Percentiles rank a stretch among this genome's conserved stretches.
Evolutionary conservation across 108 stramenopile species (phyloP).

Genomic region (Epithemia pelagica): DNA sequence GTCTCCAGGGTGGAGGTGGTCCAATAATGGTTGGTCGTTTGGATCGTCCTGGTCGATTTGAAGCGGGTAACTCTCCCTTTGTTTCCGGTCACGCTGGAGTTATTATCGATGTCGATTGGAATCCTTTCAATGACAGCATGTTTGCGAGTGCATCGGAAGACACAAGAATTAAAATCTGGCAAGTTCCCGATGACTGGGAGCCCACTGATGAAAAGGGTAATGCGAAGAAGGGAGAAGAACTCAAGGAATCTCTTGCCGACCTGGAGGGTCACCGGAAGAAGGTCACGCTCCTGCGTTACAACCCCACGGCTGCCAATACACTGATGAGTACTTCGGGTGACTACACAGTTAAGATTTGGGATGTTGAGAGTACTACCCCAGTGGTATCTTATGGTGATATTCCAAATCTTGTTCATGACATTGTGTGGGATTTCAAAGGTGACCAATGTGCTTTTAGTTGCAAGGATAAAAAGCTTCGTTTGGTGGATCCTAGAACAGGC

Average conservation of each 20-base stretch:
- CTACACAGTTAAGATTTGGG: slow-evolving; percentile 94
- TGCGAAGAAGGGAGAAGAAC: slow-evolving; percentile 63
- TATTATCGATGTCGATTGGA: slow-evolving; percentile 96
- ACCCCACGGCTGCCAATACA: slow-evolving; percentile 91
- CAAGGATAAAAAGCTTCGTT: slow-evolving; percentile 94
- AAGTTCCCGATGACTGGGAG: slow-evolving; percentile 90
- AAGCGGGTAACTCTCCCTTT: slow-evolving; percentile 60
- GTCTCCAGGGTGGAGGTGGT: slow-evolving; percentile 92
- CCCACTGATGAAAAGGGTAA: slow-evolving; percentile 87
- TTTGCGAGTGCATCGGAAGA: slow-evolving; percentile 92
- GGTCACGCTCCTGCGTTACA: slow-evolving; percentile 88
- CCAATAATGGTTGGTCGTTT: slow-evolving; percentile 83
- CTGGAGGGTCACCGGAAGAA: slow-evolving; percentile 89
- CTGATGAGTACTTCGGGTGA: slow-evolving; percentile 80
- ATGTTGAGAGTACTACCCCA: slow-evolving; percentile 78
- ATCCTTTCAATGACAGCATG: slow-evolving; percentile 93
- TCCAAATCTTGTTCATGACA: slow-evolving; percentile 89
- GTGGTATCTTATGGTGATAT: slow-evolving; percentile 58
- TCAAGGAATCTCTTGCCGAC: slow-evolving; percentile 83
- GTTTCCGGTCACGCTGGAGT: slow-evolving; percentile 89
- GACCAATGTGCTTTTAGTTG: slow-evolving; percentile 79
- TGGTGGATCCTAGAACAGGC: slow-evolving; percentile 83
- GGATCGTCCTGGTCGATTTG: slow-evolving; percentile 83
- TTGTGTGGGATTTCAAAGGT: slow-evolving; percentile 93
- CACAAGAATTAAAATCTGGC: slow-evolving; percentile 95